Conservation (phyloP, 768 basidiomycete genomes). For the Podaxis sp. region DNA sequence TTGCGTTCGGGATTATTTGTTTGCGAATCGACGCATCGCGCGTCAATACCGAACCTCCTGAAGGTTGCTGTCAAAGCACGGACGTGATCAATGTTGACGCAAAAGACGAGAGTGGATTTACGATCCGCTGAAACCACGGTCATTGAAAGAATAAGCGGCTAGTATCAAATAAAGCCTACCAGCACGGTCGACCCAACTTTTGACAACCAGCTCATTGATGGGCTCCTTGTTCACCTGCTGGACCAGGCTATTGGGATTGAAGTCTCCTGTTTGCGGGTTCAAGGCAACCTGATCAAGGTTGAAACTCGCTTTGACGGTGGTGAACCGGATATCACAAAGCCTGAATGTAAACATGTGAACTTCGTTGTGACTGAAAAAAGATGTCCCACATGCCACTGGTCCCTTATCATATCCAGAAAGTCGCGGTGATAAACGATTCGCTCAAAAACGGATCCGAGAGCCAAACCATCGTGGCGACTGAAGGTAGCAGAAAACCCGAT, state of each 20-base stretch:
- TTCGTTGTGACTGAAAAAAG: not conserved
- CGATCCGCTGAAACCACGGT: constrained; percentile 40
- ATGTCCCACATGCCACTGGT: constrained; percentile 60
- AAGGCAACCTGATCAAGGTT: constrained; percentile 64
- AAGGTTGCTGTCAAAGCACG: constrained; percentile 68
- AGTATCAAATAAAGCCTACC: constrained; percentile 35
- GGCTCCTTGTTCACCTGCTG: constrained; percentile 76
- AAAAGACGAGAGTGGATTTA: constrained; percentile 90
- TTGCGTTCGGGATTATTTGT: constrained; percentile 65
- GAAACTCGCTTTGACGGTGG: constrained; percentile 72
- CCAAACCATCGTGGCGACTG: constrained; percentile 85
- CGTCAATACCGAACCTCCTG: constrained; percentile 74
- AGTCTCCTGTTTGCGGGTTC: constrained; percentile 73
- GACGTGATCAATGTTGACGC: constrained; percentile 82
- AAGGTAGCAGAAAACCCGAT: constrained; percentile 97
- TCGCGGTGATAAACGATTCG: constrained; percentile 90
- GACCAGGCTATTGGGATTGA: constrained; percentile 72
- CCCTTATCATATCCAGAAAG: constrained; percentile 89
- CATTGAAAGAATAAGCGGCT: not conserved
- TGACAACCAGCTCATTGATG: constrained; percentile 74
- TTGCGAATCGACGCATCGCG: constrained; percentile 69
- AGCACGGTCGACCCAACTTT: constrained; percentile 83
- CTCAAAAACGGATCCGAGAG: constrained; percentile 85
- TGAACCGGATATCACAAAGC: constrained; percentile 86
- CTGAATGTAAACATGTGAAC: constrained; percentile 30